Evolutionary conservation across 106 monocot genomes (phyloP), one percentile per base, ranked within the genome.

Genomic region (Cymbidium sinense): DNA sequence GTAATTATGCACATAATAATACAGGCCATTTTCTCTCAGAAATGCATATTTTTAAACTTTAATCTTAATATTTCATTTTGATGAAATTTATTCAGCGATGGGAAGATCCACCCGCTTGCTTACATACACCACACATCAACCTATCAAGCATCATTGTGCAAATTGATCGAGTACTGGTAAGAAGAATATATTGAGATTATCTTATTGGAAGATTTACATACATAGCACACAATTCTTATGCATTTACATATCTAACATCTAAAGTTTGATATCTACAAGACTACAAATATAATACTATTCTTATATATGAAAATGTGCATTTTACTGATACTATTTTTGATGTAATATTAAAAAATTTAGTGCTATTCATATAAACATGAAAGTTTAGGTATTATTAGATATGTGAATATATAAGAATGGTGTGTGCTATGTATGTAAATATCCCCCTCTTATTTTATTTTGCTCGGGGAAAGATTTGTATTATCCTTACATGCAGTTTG

Each of bases 111-210:
- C 81, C 96, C 96, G 15, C 96, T 94, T 50, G 86, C 89, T 36
- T 96, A 79, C 78, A 82, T 96, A 76, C 96, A 96, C 84, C 96
- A 96, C 69, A 87, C 89, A 29, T 94, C 96, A 25, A 91, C 94
- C 7, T 96, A 96, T 43, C 93, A 96, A 64, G 93, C 96, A 64
- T 91, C 96, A 77, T 79, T 96, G 23, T 96, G 96, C 93, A 96
- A 96, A 83, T 83, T 96, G 84, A 88, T 96, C 86, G 96, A 94
- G 64, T 86, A 89, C 37, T 96, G 96, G 96, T 96, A 34, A 30
- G 67, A 67, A 58, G 58, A 58, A 58, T 2, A 23, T 58, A 3
- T 58, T 23, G 17, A 52, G 3, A 52, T 0, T 23, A 47, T 47
- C 2, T 37, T 51, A 51, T 51, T n/a, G n/a, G n/a, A n/a, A n/a